Percentiles rank a stretch among this genome's conserved stretches.
Conservation (phyloP, 768 basidiomycete genomes). For the Tephrocybe sp. region DNA sequence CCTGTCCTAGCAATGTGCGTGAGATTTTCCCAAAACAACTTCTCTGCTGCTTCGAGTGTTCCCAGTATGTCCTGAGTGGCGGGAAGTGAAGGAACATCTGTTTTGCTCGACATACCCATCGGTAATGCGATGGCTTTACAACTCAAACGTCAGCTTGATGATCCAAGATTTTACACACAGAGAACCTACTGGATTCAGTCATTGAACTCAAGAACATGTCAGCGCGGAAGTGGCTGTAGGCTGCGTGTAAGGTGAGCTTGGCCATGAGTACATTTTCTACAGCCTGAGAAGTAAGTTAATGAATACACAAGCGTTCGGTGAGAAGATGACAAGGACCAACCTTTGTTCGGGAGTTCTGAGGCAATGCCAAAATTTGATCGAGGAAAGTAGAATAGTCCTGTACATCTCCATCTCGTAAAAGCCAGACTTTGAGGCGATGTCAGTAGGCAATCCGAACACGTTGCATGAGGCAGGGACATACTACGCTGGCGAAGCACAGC, state of each 20-base stretch:
- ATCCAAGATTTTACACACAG: neutral
- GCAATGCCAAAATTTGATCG: conserved; percentile 55
- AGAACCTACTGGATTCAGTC: conserved; percentile 79
- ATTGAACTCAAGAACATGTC: conserved; percentile 92
- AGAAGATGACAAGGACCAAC: conserved; percentile 30
- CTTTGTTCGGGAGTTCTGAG: conserved; percentile 57
- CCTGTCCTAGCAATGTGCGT: conserved; percentile 56
- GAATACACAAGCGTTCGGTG: neutral
- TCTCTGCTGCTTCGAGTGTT: conserved; percentile 67
- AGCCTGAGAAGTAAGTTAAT: conserved; percentile 46
- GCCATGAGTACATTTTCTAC: conserved; percentile 77
- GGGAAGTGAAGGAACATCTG: conserved; percentile 34
- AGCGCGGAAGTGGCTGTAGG: conserved; percentile 73
- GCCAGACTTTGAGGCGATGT: conserved; percentile 54
- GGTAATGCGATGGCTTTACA: conserved; percentile 77
- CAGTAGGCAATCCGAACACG: neutral
- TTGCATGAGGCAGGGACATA: conserved; percentile 38
- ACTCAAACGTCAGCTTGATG: neutral
- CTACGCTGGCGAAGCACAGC: conserved; percentile 67
- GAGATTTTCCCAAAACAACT: conserved; percentile 68
- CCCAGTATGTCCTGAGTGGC: conserved; percentile 58
- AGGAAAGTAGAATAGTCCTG: conserved; percentile 55
- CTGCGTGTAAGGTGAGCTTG: conserved; percentile 74
- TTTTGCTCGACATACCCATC: conserved; percentile 65
- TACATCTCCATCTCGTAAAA: conserved; percentile 56